Base-by-base conservation (phyloP, 495 filamentous ascomycete species). In the Aspergillus steynii region DNA sequence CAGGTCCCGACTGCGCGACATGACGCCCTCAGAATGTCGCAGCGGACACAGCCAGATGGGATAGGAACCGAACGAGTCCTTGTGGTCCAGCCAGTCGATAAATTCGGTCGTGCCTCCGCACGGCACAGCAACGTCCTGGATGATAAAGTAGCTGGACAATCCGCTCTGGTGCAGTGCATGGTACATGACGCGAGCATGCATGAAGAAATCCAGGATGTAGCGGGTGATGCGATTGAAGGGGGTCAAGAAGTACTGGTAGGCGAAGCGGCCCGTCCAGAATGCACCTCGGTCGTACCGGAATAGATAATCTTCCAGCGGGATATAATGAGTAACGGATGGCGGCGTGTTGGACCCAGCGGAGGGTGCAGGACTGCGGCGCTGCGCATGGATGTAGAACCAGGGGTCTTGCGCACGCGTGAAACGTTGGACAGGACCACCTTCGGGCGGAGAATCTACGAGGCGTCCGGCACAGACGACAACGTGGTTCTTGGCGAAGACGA, bases 221-320 rank as follows among this genome's bases (percentile, higher is more conserved):
- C 84, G 79, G 0, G 83, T 86, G 52, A 77, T 65, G 48, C 61
- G 58, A 62, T 78, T 86, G 70, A 87, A 86, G 2, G 85, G 85
- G 26, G 79, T 65, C 10, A 77, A 69, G 70, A 87, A 85, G 65
- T 86, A 87, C 2, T 70, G 60, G 68, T 83, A 87, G 0, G 81
- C 77, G 12, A 75, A 78, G 5, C 65, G 62, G 5, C 78, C 83
- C 14, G 80, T 78, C 80, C 84, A 87, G 66, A 87, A 88, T 7
- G 77, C 84, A 25, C 85, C 85, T 4, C 85, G 81, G 62, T 88
- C 85, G 65, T 88, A 87, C 3, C 85, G 82, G 67, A 88, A 87
- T 37, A 85, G 77, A 59, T 88, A 87, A 34, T 87, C 83, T 5
- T 71, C 74, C 8, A 86, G 67, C 12, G 85, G 85, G 46, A 86